Base-by-base conservation (phyloP, 140 eudicot genomes). In the Bidens hawaiensis region DNA sequence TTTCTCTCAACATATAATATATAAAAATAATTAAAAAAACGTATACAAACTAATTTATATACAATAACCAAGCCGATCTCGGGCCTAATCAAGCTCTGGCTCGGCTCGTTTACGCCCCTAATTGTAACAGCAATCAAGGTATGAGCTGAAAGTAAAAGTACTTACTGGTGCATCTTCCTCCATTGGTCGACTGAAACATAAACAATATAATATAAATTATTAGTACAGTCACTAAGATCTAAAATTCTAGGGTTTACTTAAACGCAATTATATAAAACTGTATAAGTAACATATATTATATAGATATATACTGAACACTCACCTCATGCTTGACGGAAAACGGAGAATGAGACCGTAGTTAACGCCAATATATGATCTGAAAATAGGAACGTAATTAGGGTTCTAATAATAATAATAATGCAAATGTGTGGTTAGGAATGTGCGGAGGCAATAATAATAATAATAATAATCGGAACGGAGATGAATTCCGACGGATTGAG, bases 111-210 rank as follows among this genome's bases (percentile, higher is more conserved):
- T n/a, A n/a, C n/a, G n/a, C n/a, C n/a, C n/a, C n/a, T n/a, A n/a
- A 38, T 47, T 22, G 21, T 18, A 65, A 43, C 41, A 12, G 16
- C 6, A 49, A 65, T 59, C 16, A 60, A 38, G 16, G 6, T 23
- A 74, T 38, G 1, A 17, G 22, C 8, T 65, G 9, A 17, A 28
- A 70, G 40, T 22, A 15, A 17, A 47, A 40, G 22, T 43, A 78
- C 95, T 83, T 83, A 83, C 95, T 0, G 80, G 85, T 42, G 74
- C 84, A 74, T 87, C 95, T 67, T 87, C 95, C 41, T 87, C 95
- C 93, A 82, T 83, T 17, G 90, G 90, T 22, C 91, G 95, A 74
- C 95, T 87, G 85, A 62, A 52, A 19, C 34, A 65, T 30, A 4
- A 48, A 13, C 3, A 53, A 41, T 15, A 51, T 0, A 36, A 13